Conservation (phyloP, 805 yeast genomes). For the Lipomyces anomalus region DNA sequence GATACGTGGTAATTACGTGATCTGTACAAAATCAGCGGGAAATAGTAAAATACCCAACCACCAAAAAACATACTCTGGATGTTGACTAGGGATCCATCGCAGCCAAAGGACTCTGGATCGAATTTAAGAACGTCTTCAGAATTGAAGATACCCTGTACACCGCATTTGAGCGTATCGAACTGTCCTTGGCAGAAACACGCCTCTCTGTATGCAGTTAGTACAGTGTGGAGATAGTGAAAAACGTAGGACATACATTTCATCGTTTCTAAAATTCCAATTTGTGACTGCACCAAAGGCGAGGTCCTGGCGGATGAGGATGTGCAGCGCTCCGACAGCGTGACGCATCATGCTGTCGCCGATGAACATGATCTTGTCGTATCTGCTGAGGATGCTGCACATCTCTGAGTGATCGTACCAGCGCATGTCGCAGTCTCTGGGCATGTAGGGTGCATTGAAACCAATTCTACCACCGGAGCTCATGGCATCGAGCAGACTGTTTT, state of each 20-base stretch:
- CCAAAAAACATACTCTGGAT: too few species aligned
- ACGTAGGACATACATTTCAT: too few species aligned
- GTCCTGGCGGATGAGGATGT: constrained; percentile 21
- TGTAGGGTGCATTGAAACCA: constrained; percentile 23
- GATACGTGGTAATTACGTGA: constrained; percentile 23
- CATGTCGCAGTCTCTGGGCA: constrained; percentile 25
- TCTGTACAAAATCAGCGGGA: too few species aligned
- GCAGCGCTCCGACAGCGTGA: constrained; percentile 24
- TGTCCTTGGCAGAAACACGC: constrained; percentile 23
- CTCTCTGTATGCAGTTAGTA: too few species aligned
- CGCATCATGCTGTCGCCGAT: constrained; percentile 24
- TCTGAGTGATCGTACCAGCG: constrained; percentile 23
- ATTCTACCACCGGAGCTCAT: constrained; percentile 24
- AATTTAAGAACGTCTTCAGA: constrained; percentile 23
- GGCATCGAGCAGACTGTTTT: constrained; percentile 12
- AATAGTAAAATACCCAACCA: too few species aligned
- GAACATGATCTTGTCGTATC: constrained; percentile 17
- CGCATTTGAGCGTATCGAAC: constrained; percentile 22
- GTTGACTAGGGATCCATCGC: constrained; percentile 13
- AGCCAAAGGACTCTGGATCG: constrained; percentile 13
- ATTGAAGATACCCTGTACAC: constrained; percentile 23
- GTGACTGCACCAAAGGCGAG: constrained; percentile 23
- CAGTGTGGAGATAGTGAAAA: too few species aligned
- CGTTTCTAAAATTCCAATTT: constrained; percentile 22
- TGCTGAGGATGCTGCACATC: constrained; percentile 15